These are phyloP conservation scores for Starmera amethionina DNA, from an alignment of 805 yeast genomes.

Conservation along the genomic window DNA sequence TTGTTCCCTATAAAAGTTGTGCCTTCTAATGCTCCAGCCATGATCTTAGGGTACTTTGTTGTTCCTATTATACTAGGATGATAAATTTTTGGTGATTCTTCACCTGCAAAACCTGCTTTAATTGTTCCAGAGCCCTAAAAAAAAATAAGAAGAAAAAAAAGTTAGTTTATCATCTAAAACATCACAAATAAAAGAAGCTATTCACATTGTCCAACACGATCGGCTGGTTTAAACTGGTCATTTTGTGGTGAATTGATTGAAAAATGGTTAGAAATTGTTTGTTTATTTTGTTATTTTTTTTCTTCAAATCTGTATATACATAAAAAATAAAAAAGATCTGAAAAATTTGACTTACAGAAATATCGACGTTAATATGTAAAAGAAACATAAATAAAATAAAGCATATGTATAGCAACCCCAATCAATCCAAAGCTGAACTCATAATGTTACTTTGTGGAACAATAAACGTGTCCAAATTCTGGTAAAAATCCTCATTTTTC, in stretches of 20 bases:
- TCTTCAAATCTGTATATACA: neutral
- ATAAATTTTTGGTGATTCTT: conserved; percentile 61
- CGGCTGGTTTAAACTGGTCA: conserved; percentile 50
- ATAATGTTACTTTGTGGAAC: neutral
- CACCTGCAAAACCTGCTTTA: conserved; percentile 91
- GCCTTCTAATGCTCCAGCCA: conserved; percentile 62
- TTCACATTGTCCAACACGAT: conserved; percentile 58
- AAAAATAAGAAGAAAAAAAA: no score
- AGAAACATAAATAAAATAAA: no score
- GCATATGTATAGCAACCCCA: no score
- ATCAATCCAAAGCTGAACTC: no score
- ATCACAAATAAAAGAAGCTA: no score
- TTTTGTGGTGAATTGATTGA: neutral
- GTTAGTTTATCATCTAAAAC: conserved; percentile 2
- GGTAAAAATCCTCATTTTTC: conserved; percentile 43
- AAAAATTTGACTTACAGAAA: no score
- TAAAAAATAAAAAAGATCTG: no score
- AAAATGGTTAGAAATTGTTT: neutral
- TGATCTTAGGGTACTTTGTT: conserved; percentile 74
- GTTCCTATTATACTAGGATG: conserved; percentile 63
- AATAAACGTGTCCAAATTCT: conserved; percentile 1
- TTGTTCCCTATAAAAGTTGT: conserved; percentile 65
- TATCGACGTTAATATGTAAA: no score
- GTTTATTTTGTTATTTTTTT: neutral
- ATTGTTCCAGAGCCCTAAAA: conserved; percentile 66